Evolutionary conservation across 768 basidiomycete genomes (phyloP).

Genomic region (Tylopilus vinaceipallidus): DNA sequence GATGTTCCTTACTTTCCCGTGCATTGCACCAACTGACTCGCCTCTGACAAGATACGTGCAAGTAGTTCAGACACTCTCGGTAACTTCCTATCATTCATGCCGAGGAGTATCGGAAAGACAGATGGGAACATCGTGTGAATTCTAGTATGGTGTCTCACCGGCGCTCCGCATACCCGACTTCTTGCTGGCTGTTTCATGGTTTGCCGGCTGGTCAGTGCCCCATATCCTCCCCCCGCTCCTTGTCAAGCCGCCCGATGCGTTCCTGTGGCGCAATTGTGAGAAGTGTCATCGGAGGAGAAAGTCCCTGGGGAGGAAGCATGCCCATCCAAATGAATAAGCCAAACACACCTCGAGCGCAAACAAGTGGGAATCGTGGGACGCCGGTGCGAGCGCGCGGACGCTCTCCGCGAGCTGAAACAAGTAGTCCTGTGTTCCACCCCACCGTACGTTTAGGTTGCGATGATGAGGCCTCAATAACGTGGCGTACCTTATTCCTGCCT

Average conservation of each 20-base stretch:
- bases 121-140: neutral
- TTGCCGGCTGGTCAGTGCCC: neutral
- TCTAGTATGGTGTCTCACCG: neutral
- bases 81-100: too few species aligned
- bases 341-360: slow-evolving; percentile 67
- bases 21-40: too few species aligned
- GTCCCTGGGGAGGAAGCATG: neutral
- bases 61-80: too few species aligned
- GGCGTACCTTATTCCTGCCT: slow-evolving; percentile 77
- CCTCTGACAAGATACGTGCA: too few species aligned
- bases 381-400: slow-evolving; percentile 69
- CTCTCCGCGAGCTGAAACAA: slow-evolving; percentile 74
- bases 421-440: slow-evolving; percentile 62
- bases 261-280: neutral
- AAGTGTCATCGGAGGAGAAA: neutral
- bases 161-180: neutral
- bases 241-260: slow-evolving; percentile 14
- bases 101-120: neutral
- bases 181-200: neutral
- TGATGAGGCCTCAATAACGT: too few species aligned
- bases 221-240: neutral
- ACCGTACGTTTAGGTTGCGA: neutral
- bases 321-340: neutral
- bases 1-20: too few species aligned
- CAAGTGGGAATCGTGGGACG: slow-evolving; percentile 74